Conservation (phyloP, 2,329 filamentous ascomycete species). For the Paracoccidioides lutzii region DNA sequence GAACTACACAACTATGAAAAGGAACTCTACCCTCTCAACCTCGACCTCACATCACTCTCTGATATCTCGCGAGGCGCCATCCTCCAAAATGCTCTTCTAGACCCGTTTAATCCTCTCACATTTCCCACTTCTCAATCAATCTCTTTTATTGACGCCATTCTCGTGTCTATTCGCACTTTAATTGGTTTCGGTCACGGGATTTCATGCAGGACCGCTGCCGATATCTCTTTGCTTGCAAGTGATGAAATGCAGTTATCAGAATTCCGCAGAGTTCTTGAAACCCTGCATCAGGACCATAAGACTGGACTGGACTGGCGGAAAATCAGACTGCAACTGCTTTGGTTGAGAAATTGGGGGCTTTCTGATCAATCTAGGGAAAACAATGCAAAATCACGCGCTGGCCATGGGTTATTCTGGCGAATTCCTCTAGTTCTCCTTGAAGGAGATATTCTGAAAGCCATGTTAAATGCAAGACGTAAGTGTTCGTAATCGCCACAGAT, state of each 20-base stretch:
- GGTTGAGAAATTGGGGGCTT: conserved; percentile 48
- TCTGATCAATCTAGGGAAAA: conserved; percentile 11
- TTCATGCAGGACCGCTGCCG: conserved; percentile 28
- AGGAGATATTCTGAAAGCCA: conserved; percentile 43
- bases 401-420: conserved; percentile 37
- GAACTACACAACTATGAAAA: conserved; percentile 13
- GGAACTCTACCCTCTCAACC: conserved; percentile 19
- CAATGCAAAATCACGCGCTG: conserved; percentile 19
- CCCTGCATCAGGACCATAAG: conserved; percentile 31
- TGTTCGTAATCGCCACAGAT: not conserved
- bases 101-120: conserved; percentile 30
- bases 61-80: conserved; percentile 29
- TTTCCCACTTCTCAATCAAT: conserved; percentile 26
- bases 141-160: conserved; percentile 28
- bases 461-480: conserved; percentile 37
- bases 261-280: conserved; percentile 40
- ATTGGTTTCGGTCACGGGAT: conserved; percentile 26
- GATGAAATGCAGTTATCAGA: conserved; percentile 41
- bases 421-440: conserved; percentile 40
- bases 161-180: conserved; percentile 30
- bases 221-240: conserved; percentile 41
- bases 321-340: conserved; percentile 41
- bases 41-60: conserved; percentile 21
- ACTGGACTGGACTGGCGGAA: conserved; percentile 37
- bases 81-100: conserved; percentile 30